Evolutionary conservation across 2,329 filamentous ascomycete genomes (phyloP), one percentile per base, ranked within the genome.

Genomic region (Ceratocystiopsis sp.): DNA sequence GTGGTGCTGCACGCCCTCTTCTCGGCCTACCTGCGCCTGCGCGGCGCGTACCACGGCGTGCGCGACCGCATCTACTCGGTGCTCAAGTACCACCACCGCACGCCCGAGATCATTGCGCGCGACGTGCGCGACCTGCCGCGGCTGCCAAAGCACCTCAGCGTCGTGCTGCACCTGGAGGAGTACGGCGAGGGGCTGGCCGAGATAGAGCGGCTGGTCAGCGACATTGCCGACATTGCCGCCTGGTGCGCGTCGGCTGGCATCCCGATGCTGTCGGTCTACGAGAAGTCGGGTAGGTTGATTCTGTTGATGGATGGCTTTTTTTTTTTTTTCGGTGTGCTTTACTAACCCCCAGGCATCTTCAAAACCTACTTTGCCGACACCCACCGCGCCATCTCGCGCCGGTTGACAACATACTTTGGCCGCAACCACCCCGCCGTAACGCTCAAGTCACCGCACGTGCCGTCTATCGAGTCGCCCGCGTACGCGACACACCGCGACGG

Each of bases 161-260:
- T 93, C 12, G 79, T 96, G 43, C 63, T 98, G 46, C 80, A 79
- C 45, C 66, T 84, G 40, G 77, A 89, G 54, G 68, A 79, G 56
- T 74, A 80, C 46, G 68, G 78, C 45, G 69, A 77, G 55, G 70
- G 80, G 53, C 71, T 73, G 35, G 80, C 84, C 42, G 84, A 84
- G 15, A 60, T 96, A 38, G 85, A 94, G 54, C 75, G 79, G 19
- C 62, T 98, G 47, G 77, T 96, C 54, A 84, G 93, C 53, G 86
- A 98, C 62, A 82, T 85, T 14, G 82, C 87, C 36, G 91, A 98
- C 59, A 73, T 98, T 48, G 78, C 84, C 17, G 89, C 89, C 3
- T 98, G 91, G 91, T 91, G 83, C 57, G 80, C 85, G 25, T 85
- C 85, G 55, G 83, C 84, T 19, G 86, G 86, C 9, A 93, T 98